Evolutionary conservation across 345 rosid species (phyloP), one percentile per base, ranked within the genome.

Genomic region (Brassica napus): DNA sequence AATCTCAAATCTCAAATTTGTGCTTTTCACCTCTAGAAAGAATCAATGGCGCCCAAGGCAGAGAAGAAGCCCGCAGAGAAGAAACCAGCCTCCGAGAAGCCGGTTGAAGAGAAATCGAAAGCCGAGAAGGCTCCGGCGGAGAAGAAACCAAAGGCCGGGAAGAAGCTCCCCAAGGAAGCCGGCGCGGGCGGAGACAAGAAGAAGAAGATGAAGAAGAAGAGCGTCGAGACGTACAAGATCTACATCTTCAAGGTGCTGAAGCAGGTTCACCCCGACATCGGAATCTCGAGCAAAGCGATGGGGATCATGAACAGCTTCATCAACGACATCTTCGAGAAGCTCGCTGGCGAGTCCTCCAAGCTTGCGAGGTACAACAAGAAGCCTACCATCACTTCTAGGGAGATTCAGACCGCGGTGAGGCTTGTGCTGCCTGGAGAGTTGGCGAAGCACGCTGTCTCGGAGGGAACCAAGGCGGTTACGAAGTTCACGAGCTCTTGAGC

Each of bases 321-420:
- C 76, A 90, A 88, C 60, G 94, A 90, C n/a, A 90, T 90, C 57
- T 90, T 90, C 10, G 94, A 88, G 86, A 90, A 92, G 81, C 83
- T 90, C 0, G 92, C 92, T 3, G 85, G 81, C 78, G 97, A 18
- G 18, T 18, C 18, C 18, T 91, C 96, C 6, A 87, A 85, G 58
- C 90, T 92, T 1, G 96, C 97, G 0, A 86, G 97, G 83, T 92
- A 89, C 81, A 92, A 91, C 83, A 92, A 92, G 87, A 91, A 91
- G 78, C 97, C 96, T 0, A 91, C 96, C 0, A 91, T 91, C 3
- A 91, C 96, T 0, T 89, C 94, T 7, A 75, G 93, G 84, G 97
- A 91, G 82, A 91, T 91, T 70, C 97, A 91, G 88, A 91, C 97
- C 0, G 94, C 94, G 0, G 94, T 90, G 37, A 84, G 94, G 30